A percentile compares a stretch with the other conserved stretches of the same genome.
Evolutionary conservation across 345 rosid genomes (phyloP).

Genomic region (Eucalyptus rudis): DNA sequence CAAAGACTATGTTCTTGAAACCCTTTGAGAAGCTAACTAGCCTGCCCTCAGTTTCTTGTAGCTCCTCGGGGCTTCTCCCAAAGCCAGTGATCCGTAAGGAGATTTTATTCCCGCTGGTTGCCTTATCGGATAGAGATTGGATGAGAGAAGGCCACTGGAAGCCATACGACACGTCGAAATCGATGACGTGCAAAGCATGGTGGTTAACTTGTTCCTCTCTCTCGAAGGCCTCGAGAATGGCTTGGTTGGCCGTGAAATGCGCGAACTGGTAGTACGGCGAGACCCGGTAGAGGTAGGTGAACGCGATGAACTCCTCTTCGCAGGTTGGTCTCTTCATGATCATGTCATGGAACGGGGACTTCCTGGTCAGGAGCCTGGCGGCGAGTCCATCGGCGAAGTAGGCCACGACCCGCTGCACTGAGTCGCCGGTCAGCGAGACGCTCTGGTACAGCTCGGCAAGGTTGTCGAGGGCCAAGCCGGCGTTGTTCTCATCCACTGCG

Average conservation of each 20-base stretch:
- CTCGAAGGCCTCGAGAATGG: constrained; percentile 46
- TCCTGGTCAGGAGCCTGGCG: constrained; percentile 31
- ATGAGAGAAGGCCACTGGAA: constrained; percentile 71
- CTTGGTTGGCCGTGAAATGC: constrained; percentile 66
- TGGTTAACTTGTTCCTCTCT: constrained; percentile 17
- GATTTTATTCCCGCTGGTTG: constrained; percentile 8
- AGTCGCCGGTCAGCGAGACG: constrained; percentile 39
- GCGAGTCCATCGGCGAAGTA: constrained; percentile 44
- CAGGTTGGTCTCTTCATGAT: constrained; percentile 35
- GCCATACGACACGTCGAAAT: constrained; percentile 48
- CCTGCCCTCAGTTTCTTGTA: constrained; percentile 48
- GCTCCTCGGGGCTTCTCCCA: constrained; percentile 28
- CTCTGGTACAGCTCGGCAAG: constrained; percentile 27
- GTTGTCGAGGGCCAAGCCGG: constrained; percentile 11
- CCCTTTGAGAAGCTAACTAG: constrained; percentile 39
- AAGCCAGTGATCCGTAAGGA: constrained; percentile 37
- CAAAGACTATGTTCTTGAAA: constrained; percentile 34
- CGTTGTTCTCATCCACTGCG: constrained; percentile 25
- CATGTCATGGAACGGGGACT: constrained; percentile 47
- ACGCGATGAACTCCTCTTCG: constrained; percentile 37
- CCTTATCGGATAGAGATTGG: constrained; percentile 58
- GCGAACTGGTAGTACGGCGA: constrained; percentile 64
- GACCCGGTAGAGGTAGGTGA: constrained; percentile 39
- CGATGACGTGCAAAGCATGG: constrained; percentile 40
- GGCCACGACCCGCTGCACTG: constrained; percentile 54